Conservation (phyloP, 148 eudicot species). For the Fagopyrum tataricum region DNA sequence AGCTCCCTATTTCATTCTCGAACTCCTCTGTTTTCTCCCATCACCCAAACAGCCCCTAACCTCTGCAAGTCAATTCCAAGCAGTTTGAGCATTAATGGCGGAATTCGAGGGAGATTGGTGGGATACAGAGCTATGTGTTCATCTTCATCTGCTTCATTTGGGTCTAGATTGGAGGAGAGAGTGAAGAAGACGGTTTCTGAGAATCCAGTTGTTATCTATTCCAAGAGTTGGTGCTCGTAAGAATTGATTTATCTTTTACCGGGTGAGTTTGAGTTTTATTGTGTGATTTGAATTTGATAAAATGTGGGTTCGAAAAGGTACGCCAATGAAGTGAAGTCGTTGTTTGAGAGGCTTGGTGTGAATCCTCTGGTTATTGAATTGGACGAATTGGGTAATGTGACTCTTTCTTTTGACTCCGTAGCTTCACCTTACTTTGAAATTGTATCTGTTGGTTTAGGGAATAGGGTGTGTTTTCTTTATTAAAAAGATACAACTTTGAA, state of each 20-base stretch:
- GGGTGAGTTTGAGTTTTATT: not conserved
- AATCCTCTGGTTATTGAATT: slow-evolving; percentile 74
- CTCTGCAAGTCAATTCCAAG: slow-evolving; percentile 11
- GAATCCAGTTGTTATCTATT: slow-evolving; percentile 89
- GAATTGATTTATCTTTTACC: slow-evolving; percentile 17
- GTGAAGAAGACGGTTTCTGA: slow-evolving; percentile 64
- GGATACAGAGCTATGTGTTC: slow-evolving; percentile 33
- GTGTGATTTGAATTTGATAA: slow-evolving; percentile 4
- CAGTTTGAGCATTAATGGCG: not conserved
- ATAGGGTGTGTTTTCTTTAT: too few relatives aligned
- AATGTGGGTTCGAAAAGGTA: slow-evolving; percentile 37
- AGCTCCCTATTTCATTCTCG: not conserved
- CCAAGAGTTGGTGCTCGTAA: slow-evolving; percentile 95
- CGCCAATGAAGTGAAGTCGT: slow-evolving; percentile 73
- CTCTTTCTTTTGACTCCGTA: slow-evolving; percentile 3
- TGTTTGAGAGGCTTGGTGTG: slow-evolving; percentile 74
- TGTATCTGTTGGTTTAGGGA: too few relatives aligned
- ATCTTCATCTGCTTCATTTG: slow-evolving; percentile 34
- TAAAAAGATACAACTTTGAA: too few relatives aligned
- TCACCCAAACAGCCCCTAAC: not conserved
- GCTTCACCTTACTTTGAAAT: not conserved
- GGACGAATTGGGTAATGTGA: slow-evolving; percentile 70
- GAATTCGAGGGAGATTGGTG: not conserved
- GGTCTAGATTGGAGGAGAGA: slow-evolving; percentile 65
- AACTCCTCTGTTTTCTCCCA: not conserved